These are phyloP conservation scores for Penstemon barbatus DNA, from an alignment of 257 asterid species.

Conservation along the genomic window DNA sequence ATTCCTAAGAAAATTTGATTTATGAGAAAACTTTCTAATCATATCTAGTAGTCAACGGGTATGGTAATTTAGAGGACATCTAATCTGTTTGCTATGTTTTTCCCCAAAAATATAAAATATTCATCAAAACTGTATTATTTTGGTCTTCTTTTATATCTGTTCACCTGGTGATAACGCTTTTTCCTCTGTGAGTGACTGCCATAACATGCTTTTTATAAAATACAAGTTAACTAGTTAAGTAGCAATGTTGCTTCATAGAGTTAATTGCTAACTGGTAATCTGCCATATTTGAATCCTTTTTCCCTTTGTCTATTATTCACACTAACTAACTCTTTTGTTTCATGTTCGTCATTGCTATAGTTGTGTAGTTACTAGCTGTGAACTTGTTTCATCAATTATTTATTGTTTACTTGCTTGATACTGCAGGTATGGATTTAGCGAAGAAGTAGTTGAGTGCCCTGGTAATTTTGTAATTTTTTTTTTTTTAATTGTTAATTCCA, in stretches of 20 bases:
- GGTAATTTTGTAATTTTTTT: constrained; percentile 49
- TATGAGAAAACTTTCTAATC: background rate
- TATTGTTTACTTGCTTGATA: constrained; percentile 34
- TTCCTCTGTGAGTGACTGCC: no score
- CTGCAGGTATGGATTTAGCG: constrained; percentile 87
- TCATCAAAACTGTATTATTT: constrained; percentile 7
- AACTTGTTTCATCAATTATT: constrained; percentile 22
- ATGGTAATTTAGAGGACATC: background rate
- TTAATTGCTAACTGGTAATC: background rate
- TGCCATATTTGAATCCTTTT: constrained; percentile 19
- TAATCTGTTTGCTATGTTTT: background rate
- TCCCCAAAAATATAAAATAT: background rate
- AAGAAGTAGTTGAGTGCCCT: constrained; percentile 86
- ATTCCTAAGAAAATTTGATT: constrained; percentile 23
- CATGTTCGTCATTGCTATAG: constrained; percentile 15
- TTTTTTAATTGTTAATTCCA: constrained; percentile 7
- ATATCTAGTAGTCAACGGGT: background rate
- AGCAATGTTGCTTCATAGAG: constrained; percentile 7
- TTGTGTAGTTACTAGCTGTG: constrained; percentile 9
- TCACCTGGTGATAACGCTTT: background rate
- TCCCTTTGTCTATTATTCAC: background rate
- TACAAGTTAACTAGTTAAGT: constrained; percentile 4
- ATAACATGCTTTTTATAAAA: background rate
- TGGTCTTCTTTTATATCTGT: constrained; percentile 13
- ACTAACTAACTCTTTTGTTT: background rate